Percentiles rank a stretch among this genome's conserved stretches.
Evolutionary conservation across 164 flowering plant species (phyloP).

Genomic region (Vitis labrusca): DNA sequence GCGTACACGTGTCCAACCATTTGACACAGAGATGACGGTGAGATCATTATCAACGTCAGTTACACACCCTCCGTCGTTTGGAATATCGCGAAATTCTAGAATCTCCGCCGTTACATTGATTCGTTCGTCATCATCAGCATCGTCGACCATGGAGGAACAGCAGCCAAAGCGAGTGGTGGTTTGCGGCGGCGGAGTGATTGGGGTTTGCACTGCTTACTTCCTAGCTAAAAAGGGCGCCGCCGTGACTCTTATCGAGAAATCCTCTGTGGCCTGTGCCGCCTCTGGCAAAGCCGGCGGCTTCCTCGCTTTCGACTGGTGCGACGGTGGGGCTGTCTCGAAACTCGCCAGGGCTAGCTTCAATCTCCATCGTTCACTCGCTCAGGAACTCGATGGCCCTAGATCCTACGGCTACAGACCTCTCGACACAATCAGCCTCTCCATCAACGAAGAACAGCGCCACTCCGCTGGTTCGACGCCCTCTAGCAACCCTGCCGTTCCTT

Average conservation of each 20-base stretch:
- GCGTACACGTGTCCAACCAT: slow-evolving; percentile 3
- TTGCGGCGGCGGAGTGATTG: slow-evolving; percentile 96
- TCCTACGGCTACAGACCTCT: slow-evolving; percentile 82
- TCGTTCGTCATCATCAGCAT: slow-evolving; percentile 17
- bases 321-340: slow-evolving; percentile 57
- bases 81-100: neutral
- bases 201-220: slow-evolving; percentile 92
- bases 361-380: slow-evolving; percentile 80
- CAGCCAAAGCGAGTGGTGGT: slow-evolving; percentile 52
- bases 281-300: slow-evolving; percentile 97
- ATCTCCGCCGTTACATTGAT: slow-evolving; percentile 1
- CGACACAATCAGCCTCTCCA: slow-evolving; percentile 59
- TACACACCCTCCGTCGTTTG: neutral
- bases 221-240: slow-evolving; percentile 66
- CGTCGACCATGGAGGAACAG: slow-evolving; percentile 13
- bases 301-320: slow-evolving; percentile 96
- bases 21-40: slow-evolving; percentile 5
- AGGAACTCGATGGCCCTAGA: slow-evolving; percentile 65
- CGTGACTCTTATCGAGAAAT: slow-evolving; percentile 79
- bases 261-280: slow-evolving; percentile 91
- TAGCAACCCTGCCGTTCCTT: slow-evolving; percentile 25
- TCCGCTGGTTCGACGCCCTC: slow-evolving; percentile 17
- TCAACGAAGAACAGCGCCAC: slow-evolving; percentile 32
- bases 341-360: slow-evolving; percentile 90
- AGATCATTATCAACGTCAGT: neutral